Base-by-base conservation (phyloP, 2,329 filamentous ascomycete genomes). In the Stagonosporopsis vannaccii region DNA sequence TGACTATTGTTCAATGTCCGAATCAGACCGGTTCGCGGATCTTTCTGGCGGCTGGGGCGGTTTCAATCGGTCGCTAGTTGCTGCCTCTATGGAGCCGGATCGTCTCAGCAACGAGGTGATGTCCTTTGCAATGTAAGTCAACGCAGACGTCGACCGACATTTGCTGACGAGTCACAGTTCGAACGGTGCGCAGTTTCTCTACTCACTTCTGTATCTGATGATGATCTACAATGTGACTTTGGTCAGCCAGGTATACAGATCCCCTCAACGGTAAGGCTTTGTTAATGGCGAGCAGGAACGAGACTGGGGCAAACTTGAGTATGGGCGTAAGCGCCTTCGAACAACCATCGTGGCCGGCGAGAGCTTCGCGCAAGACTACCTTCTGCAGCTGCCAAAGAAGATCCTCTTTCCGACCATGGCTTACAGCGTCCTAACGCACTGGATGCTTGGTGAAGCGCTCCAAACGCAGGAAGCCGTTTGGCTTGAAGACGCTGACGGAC, bases 141-240 rank as follows among this genome's bases (percentile, higher is more conserved):
- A n/a, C 19, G 15, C 13, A 25, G 4, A 1, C 8, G 23, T 25
- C 13, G 37, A 25, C 15, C 40, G 37, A n/a, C 12, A 33, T 7
- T 41, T 12, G 46, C 50, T 62, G 13, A 61, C 26, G 20, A 11
- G 25, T 4, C 19, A 11, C 19, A 68, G 65, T 32, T 68, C 66
- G 32, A 72, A 72, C 51, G 68, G 68, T 20, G 70, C 68, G 6
- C 67, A 73, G 42, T 68, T 71, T 36, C 63, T 73, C 17, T 73
- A 71, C 51, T 70, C 66, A 2, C 57, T 73, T 4, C 59, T 73
- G 2, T 73, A 73, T 49, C 57, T 72, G 4, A 66, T 73, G 54
- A 43, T 74, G 33, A 66, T 73, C 19, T 73, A 73, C 45, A 71
- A 73, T 48, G 60, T 72, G 43, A 71, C 68, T 1, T 59, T 72